Base-by-base conservation (phyloP, 257 asterid genomes). In the Solanum pimpinellifolium region DNA sequence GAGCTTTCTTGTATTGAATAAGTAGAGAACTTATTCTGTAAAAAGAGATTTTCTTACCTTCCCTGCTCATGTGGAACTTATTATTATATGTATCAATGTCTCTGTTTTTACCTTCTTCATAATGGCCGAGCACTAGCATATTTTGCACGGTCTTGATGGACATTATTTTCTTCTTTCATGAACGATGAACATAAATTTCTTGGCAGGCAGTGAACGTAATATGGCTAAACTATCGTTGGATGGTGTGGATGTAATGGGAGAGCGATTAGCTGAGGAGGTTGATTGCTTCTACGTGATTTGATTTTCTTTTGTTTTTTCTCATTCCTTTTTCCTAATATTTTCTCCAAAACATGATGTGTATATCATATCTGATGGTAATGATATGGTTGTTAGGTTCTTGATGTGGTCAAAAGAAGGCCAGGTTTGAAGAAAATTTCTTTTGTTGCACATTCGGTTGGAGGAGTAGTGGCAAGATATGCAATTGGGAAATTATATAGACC, bases 211-310 rank as follows among this genome's bases (percentile, higher is more conserved):
- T 88, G 97, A 94, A 90, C 89, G 93, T 82, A 97, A 97, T 93
- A 93, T 92, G 87, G 94, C 98, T 86, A 91, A 62, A 66, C 92
- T 94, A 90, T 89, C 99, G 13, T 88, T 97, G 90, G 98, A 97
- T 91, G 99, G 99, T 12, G 98, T 97, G 78, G 99, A 97, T 89
- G 95, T 97, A 85, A 97, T 96, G 99, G 99, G 99, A 44, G 98
- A 96, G 87, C 94, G 99, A 83, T 90, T 97, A 88, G 93, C 95
- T 75, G 94, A 89, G 91, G 99, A 97, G 99, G 99, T 97, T 85
- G 69, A 47, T 65, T 68, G 27, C 89, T 89, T 86, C 44, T 44
- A 47, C 87, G 56, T 59, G 44, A 47, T 72, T 81, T 66, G 72
- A 72, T 87, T 35, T 56, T 70, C 75, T 46, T 85, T 77, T 44